phyloP scores from a whole-genome alignment of 1,284 basidiomycete species.

The Cutaneotrichosporon sp. region DNA sequence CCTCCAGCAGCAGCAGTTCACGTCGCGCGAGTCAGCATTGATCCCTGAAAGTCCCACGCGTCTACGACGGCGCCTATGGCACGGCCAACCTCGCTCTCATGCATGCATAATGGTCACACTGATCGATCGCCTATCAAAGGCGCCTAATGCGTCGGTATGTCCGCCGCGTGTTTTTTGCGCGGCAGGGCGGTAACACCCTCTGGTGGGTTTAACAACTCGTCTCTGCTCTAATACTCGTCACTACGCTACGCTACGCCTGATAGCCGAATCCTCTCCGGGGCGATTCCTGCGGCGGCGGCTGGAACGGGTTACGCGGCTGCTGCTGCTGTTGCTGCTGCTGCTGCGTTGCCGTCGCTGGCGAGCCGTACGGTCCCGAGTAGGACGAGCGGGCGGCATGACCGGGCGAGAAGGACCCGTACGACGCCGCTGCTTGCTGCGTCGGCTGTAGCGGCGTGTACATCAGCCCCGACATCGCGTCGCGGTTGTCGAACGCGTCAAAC shows the following conservation, averaged over 20 bases:
- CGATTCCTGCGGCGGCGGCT: slow-evolving; percentile 5
- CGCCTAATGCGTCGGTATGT: no score
- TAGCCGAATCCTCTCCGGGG: slow-evolving; percentile 6
- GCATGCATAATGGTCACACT: no score
- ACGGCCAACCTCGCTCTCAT: no score
- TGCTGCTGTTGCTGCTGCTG: neutral
- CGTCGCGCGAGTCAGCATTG: no score
- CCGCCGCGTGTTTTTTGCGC: no score
- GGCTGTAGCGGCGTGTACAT: slow-evolving; percentile 47
- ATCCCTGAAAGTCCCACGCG: no score
- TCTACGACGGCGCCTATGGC: no score
- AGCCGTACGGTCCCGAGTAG: slow-evolving; percentile 37
- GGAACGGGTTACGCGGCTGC: slow-evolving; percentile 13
- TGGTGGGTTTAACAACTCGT: no score
- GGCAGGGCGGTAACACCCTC: no score
- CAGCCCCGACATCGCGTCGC: slow-evolving; percentile 32
- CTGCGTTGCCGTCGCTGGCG: neutral
- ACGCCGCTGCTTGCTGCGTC: slow-evolving; percentile 14
- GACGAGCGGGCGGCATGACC: slow-evolving; percentile 35
- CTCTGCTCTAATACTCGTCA: no score
- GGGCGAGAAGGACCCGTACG: slow-evolving; percentile 13
- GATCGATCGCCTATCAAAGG: no score
- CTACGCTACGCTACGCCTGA: neutral
- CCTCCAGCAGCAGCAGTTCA: no score
- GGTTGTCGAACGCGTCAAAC: slow-evolving; percentile 41